Evolutionary conservation across 2,329 filamentous ascomycete species (phyloP), one percentile per base, ranked within the genome.

Genomic region (Helminthosporium solani): DNA sequence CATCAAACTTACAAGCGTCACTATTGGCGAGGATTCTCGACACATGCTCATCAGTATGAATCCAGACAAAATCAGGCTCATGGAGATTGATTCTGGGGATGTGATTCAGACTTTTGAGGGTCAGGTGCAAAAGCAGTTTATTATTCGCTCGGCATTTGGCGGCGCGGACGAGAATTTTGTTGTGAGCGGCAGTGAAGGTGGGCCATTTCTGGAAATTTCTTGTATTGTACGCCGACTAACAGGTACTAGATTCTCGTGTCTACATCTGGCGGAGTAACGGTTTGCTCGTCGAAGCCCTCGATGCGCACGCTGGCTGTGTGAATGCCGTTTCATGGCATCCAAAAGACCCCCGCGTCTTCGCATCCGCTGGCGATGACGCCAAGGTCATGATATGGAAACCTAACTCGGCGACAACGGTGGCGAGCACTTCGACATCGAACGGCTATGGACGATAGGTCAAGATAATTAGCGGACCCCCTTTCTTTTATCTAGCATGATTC

Each of bases 301-400:
- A 83, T 25, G 91, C 85, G 0, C 92, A 97, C 59, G 74, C 76
- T 6, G 86, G 90, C 27, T 85, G 83, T 49, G 92, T 94, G 54
- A 97, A 96, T 66, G 82, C 89, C 7, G 87, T 95, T 30, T 80
- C 86, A 18, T 99, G 94, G 92, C 94, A 92, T 61, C 91, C 94
- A 1, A 78, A 75, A 9, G 83, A 96, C 63, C 84, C 89, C 1
- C 82, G 82, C 50, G 86, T 96, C 75, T 89, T 96, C 70, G 94
- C 90, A 14, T 92, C 90, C 11, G 92, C 88, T 47, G 91, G 92
- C 15, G 94, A 99, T 67, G 94, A 97, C 63, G 78, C 80, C 43
- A 84, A 81, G 65, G 85, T 97, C 53, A 85, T 86, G 72, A 90
- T 99, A 87, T 96, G 66, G 66, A 66, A 62, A 49, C 64, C 65